Base-by-base conservation (phyloP, 2,329 filamentous ascomycete genomes). In the Alternaria gaisen region DNA sequence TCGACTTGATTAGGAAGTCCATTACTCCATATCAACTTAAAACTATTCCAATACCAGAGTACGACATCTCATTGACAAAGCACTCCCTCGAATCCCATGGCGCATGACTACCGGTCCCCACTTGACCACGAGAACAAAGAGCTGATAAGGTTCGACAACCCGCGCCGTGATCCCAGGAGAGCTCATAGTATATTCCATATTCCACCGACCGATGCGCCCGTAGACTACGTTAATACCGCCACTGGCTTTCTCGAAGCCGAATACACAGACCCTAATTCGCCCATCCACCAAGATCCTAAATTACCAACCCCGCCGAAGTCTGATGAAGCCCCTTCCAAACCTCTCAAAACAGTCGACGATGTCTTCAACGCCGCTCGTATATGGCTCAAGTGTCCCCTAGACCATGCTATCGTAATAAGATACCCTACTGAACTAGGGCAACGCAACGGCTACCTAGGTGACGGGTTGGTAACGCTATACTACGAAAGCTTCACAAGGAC, bases 381-480 rank as follows among this genome's bases (percentile, higher is more conserved):
- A 34, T 48, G 46, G 46, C 46, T 48, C 18, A 34, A 48, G 32
- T 34, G 46, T 34, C 30, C 46, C 12, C 18, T 48, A 14, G 46
- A 48, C 32, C 30, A 48, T 28, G 28, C 46, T 18, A 48, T 48
- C 18, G 46, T 48, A 16, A 48, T 48, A 28, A 48, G 9, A 48
- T 48, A 48, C 20, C 46, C 46, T 34, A 48, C 30, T 14, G 28
- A 34, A 34, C 18, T 48, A 2, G 8, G 0, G 18, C 46, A 48
- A 48, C 46, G 12, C 46, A 48, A 34, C 14, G 28, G 46, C 12
- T 48, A 16, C 28, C 18, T 48, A 1, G 28, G 46, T 12, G 9
- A n/a, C n/a, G 20, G 28, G 10, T 18, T 18, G 28, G 46, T 34
- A 4, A 24, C 46, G 20, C 46, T 48, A 2, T 48, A 48, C 8